A percentile compares a stretch with the other conserved stretches of the same genome.
Evolutionary conservation across 2,329 filamentous ascomycete species (phyloP).

Genomic region (Penicillium freii): DNA sequence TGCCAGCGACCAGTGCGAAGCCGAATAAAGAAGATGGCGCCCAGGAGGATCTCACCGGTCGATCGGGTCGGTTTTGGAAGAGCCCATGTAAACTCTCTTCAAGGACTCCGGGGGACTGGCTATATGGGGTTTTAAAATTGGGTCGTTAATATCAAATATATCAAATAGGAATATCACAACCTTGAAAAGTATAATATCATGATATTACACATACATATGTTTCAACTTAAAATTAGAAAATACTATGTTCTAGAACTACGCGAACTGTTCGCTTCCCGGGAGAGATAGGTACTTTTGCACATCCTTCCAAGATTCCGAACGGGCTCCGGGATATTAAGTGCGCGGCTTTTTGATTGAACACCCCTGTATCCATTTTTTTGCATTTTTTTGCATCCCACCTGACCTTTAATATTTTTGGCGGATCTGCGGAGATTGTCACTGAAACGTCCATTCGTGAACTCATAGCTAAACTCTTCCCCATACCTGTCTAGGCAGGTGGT

Average conservation of each 20-base stretch:
- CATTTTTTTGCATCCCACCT: constrained; percentile 1
- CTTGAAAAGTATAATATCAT: background rate
- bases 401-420: background rate
- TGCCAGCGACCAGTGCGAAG: constrained; percentile 23
- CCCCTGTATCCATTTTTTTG: background rate
- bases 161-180: background rate
- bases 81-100: background rate
- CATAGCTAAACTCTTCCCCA: background rate
- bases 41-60: background rate
- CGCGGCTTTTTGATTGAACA: background rate
- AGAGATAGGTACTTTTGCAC: constrained; percentile 8
- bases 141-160: background rate
- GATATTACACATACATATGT: background rate
- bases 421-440: background rate
- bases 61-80: background rate
- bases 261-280: constrained; percentile 1
- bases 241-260: constrained; percentile 1
- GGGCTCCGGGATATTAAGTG: background rate
- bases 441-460: background rate
- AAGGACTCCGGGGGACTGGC: background rate
- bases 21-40: background rate
- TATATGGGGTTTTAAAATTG: background rate
- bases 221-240: background rate
- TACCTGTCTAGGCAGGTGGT: constrained; percentile 5
- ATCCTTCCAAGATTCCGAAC: background rate